These are phyloP conservation scores for Babesia divergens DNA, from an alignment of 169 alveolate species.

Conservation along the genomic window DNA sequence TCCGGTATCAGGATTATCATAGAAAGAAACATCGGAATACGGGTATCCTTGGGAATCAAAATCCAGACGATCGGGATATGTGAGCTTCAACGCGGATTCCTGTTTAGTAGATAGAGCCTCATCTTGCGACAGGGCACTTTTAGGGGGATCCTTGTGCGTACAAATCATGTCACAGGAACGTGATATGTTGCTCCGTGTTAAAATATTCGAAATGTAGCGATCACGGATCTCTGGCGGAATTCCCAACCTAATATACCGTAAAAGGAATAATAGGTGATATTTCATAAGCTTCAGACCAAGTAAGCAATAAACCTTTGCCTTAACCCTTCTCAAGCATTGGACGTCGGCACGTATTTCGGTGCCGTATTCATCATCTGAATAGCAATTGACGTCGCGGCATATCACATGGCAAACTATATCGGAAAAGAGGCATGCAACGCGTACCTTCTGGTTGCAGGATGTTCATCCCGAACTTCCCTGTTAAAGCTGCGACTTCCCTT, in stretches of 20 bases:
- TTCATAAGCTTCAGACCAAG: conserved; percentile 58
- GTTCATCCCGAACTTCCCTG: conserved; percentile 57
- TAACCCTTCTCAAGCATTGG: conserved; percentile 49
- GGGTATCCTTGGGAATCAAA: conserved; percentile 55
- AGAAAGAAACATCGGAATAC: conserved; percentile 35
- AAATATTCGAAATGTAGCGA: conserved; percentile 60
- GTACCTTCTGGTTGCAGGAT: conserved; percentile 57
- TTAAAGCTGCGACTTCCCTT: conserved; percentile 62
- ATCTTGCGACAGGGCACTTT: background rate
- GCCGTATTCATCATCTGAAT: conserved; percentile 44
- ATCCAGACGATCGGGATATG: conserved; percentile 50
- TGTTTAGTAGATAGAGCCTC: background rate
- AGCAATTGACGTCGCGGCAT: background rate
- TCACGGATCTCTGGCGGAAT: conserved; percentile 72
- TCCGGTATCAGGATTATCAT: background rate
- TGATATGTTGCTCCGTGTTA: conserved; percentile 52
- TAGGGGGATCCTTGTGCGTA: conserved; percentile 6
- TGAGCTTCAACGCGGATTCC: conserved; percentile 20
- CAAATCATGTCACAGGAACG: conserved; percentile 53
- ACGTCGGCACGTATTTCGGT: conserved; percentile 21
- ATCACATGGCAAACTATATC: background rate
- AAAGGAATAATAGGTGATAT: conserved; percentile 41
- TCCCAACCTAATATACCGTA: conserved; percentile 57
- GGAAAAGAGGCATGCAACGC: background rate
- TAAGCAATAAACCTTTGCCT: conserved; percentile 29